Base-by-base conservation (phyloP, 2,329 filamentous ascomycete genomes). In the Bipolaris oryzae region DNA sequence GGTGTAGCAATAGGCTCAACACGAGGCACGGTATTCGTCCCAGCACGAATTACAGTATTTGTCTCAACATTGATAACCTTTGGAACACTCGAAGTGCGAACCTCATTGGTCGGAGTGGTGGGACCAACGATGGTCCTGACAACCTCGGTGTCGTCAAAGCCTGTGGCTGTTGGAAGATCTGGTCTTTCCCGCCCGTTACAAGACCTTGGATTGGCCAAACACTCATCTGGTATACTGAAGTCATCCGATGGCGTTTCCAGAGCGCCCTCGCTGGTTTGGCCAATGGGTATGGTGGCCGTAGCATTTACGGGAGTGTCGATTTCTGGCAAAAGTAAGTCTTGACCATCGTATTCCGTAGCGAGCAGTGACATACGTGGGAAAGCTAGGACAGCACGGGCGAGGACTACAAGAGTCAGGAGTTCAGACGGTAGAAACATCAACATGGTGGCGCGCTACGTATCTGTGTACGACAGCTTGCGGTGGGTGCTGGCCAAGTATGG, bases 41-140 rank as follows among this genome's bases (percentile, higher is more conserved):
- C 35, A n/a, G 10, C 18, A 42, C 10, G 50, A 2, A 50, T 33
- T 3, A 46, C 43, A 5, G 58, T 38, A 20, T 50, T 64, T 13
- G 66, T 69, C 21, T 60, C 59, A 23, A 69, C 43, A 2, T 34
- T 49, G 13, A 69, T 46, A 3, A 71, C 46, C 3, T 57, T 64
- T 9, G 64, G 66, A 13, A 62, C 62, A 21, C 41, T 57, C 6
- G 61, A 66, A 5, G 57, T 60, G 15, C 66, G 31, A 11, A 64
- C 44, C 11, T 46, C 42, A 15, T 58, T 39, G 10, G 49, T 55
- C 20, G 57, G 55, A 25, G 51, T 47, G 25, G 44, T 21, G 6
- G 50, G 42, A 13, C 20, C 48, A 13, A 57, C n/a, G 25, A 21
- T 43, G 9, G 43, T 35, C 11, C 37, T 53, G 37, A 46, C 44